Percentiles rank a stretch among this genome's conserved stretches.
phyloP scores from a whole-genome alignment of 2,329 filamentous ascomycete genomes.

The Aspergillus sp. region DNA sequence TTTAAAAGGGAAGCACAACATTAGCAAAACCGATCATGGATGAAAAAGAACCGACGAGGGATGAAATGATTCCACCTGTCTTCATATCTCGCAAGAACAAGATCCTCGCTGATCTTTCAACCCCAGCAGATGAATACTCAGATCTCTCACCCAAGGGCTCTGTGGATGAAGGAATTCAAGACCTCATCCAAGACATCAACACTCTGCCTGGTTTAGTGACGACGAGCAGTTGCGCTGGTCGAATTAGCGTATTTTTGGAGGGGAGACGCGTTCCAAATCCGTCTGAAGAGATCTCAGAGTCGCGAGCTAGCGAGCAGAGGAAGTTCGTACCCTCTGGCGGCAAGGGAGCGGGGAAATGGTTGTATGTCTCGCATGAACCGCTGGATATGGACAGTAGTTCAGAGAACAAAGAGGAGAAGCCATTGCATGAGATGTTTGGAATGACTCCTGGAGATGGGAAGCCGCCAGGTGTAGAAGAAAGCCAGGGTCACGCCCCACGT shows the following conservation, averaged over 20 bases:
- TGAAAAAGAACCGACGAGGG: constrained; percentile 5
- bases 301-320: constrained; percentile 18
- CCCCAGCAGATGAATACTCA: constrained; percentile 69
- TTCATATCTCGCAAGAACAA: constrained; percentile 67
- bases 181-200: constrained; percentile 79
- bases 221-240: constrained; percentile 88
- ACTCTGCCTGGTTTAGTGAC: constrained; percentile 73
- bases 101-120: constrained; percentile 69
- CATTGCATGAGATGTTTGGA: constrained; percentile 42
- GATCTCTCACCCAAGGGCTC: constrained; percentile 88
- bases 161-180: constrained; percentile 74
- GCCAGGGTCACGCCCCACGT: constrained; percentile 46
- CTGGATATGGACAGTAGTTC: constrained; percentile 38
- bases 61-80: constrained; percentile 23
- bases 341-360: constrained; percentile 81
- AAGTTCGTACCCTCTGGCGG: constrained; percentile 67
- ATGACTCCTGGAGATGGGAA: constrained; percentile 37
- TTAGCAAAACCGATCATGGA: constrained; percentile 1
- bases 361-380: constrained; percentile 84
- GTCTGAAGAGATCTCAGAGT: constrained; percentile 13
- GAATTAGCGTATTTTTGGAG: constrained; percentile 85
- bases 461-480: constrained; percentile 31
- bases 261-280: constrained; percentile 55
- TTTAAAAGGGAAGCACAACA: neutral
- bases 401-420: constrained; percentile 29